Conservation (phyloP, 257 asterid genomes). For the Lavandula angustifolia region DNA sequence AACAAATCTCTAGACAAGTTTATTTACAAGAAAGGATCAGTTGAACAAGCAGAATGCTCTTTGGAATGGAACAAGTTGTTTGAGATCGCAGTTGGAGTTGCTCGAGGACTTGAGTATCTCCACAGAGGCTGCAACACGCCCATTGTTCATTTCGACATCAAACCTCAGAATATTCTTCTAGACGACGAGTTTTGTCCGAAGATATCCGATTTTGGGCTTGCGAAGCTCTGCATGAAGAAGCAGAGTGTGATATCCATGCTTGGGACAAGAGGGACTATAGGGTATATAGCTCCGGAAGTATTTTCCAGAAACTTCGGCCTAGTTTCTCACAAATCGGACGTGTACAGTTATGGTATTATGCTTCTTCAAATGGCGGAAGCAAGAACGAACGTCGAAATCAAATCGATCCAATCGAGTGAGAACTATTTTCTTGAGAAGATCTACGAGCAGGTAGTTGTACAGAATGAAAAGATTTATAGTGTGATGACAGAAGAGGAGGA, state of each 20-base stretch:
- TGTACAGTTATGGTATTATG: slow-evolving; percentile 72
- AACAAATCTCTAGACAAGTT: slow-evolving; percentile 9
- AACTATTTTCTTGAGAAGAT: slow-evolving; percentile 47
- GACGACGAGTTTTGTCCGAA: slow-evolving; percentile 62
- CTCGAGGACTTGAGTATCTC: slow-evolving; percentile 62
- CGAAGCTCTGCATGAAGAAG: slow-evolving; percentile 47
- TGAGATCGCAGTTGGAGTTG: slow-evolving; percentile 56
- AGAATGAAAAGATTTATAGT: slow-evolving; percentile 27
- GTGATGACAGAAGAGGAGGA: slow-evolving; percentile 33
- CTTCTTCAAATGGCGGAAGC: slow-evolving; percentile 63
- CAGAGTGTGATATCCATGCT: slow-evolving; percentile 47
- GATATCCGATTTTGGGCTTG: slow-evolving; percentile 73
- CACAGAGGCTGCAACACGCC: slow-evolving; percentile 66
- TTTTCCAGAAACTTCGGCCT: slow-evolving; percentile 49
- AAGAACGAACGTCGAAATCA: slow-evolving; percentile 30
- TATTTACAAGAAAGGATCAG: slow-evolving; percentile 9
- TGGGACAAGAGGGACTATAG: slow-evolving; percentile 56
- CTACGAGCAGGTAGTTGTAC: slow-evolving; percentile 39
- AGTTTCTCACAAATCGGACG: slow-evolving; percentile 64
- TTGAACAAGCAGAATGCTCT: background rate
- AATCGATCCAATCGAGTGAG: slow-evolving; percentile 35
- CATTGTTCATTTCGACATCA: slow-evolving; percentile 67
- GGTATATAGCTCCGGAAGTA: slow-evolving; percentile 72
- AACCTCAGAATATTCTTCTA: slow-evolving; percentile 69
- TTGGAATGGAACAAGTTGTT: slow-evolving; percentile 46